phyloP scores from a whole-genome alignment of 768 basidiomycete genomes.

The Agaricus sinodeliciosus region DNA sequence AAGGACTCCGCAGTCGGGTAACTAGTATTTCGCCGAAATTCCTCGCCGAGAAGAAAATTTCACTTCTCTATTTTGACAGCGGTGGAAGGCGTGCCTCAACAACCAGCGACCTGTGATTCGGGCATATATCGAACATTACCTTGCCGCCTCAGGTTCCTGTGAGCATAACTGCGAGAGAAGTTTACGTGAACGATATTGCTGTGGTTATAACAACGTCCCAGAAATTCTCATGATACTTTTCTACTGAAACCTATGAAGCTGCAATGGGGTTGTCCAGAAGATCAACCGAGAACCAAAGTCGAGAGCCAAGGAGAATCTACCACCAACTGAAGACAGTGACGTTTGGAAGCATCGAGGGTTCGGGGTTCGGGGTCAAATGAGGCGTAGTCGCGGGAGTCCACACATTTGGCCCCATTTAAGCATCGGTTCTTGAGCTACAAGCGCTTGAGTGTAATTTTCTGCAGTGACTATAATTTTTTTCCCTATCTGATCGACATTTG shows the following conservation, averaged over 20 bases:
- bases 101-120: not conserved
- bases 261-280: not conserved
- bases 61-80: not conserved
- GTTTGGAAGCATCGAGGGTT: not conserved
- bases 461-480: not conserved
- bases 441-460: not conserved
- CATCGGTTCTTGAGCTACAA: not conserved
- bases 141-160: not conserved
- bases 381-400: too few species aligned
- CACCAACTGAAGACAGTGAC: not conserved
- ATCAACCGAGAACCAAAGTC: not conserved
- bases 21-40: constrained; percentile 3
- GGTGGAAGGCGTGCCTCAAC: too few species aligned
- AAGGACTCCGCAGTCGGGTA: not conserved
- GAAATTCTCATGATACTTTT: not conserved
- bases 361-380: too few species aligned
- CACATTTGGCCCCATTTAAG: too few species aligned
- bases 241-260: not conserved
- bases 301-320: not conserved
- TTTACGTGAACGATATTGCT: not conserved
- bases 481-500: not conserved
- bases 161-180: not conserved
- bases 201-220: not conserved
- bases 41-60: not conserved
- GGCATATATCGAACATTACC: not conserved